These are phyloP conservation scores for Lizonia empirigonia DNA, from an alignment of 2,329 filamentous ascomycete species.

Conservation along the genomic window DNA sequence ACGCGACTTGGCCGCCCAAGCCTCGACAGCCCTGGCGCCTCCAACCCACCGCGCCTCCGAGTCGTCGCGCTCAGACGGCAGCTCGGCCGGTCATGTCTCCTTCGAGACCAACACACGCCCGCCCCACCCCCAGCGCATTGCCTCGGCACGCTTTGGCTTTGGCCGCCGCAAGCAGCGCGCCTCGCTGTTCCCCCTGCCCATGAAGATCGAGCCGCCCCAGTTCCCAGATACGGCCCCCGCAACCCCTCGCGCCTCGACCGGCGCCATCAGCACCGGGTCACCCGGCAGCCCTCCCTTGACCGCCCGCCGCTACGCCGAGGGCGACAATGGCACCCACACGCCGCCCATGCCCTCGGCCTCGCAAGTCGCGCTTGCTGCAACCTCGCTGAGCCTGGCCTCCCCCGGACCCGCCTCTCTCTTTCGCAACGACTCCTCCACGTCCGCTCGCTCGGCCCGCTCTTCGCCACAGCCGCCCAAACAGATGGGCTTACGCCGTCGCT, in stretches of 20 bases:
- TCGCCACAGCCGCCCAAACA: constrained; percentile 61
- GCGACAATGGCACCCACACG: constrained; percentile 35
- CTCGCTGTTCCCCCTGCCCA: constrained; percentile 86
- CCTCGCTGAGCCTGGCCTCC: constrained; percentile 54
- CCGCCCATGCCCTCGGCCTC: constrained; percentile 56
- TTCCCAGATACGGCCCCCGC: constrained; percentile 51
- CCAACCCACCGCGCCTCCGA: constrained; percentile 74
- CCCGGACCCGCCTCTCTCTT: constrained; percentile 55
- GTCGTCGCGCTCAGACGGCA: constrained; percentile 87
- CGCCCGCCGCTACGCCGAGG: constrained; percentile 38
- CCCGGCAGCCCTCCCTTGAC: constrained; percentile 48
- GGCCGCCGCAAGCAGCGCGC: constrained; percentile 72
- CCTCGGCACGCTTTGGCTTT: constrained; percentile 73
- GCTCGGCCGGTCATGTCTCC: constrained; percentile 61
- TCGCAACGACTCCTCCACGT: constrained; percentile 66
- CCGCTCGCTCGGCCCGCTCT: constrained; percentile 68
- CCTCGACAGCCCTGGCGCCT: constrained; percentile 65
- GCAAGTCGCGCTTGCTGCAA: constrained; percentile 58
- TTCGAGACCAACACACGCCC: constrained; percentile 44
- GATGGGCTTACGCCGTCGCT: constrained; percentile 72
- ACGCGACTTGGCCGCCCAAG: constrained; percentile 67
- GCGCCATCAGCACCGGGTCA: constrained; percentile 45
- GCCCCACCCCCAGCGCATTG: constrained; percentile 63
- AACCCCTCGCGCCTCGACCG: constrained; percentile 53
- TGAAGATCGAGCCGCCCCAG: constrained; percentile 65